Evolutionary conservation across 192 early-diverging fungal genomes (phyloP).

Genomic region (Backusella tarrabulga): DNA sequence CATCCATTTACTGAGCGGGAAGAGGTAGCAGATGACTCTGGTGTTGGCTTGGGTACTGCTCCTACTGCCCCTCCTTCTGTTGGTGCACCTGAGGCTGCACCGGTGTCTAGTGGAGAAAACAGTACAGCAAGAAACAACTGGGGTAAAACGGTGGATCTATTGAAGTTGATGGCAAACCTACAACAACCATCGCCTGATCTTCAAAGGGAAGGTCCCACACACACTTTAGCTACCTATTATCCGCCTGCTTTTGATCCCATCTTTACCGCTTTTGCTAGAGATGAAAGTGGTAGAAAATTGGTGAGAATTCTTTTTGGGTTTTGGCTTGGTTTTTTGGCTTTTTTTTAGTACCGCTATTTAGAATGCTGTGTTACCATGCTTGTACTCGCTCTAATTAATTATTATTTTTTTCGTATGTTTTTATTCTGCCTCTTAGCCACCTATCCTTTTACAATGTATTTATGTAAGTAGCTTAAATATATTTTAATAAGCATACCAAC

Average conservation of each 20-base stretch:
- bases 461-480: constrained; percentile 16
- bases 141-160: constrained; percentile 20
- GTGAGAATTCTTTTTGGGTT: constrained; percentile 16
- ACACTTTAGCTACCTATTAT: constrained; percentile 28
- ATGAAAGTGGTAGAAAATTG: constrained; percentile 28
- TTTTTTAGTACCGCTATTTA: not conserved
- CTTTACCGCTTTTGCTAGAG: constrained; percentile 27
- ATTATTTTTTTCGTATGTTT: not conserved
- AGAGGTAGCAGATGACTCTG: not conserved
- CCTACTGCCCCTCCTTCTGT: not conserved
- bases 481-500: not conserved
- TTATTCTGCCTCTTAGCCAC: constrained; percentile 22
- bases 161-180: constrained; percentile 19
- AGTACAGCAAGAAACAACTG: constrained; percentile 4
- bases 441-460: constrained; percentile 35
- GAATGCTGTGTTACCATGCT: not conserved
- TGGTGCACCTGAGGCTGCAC: not conserved
- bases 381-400: not conserved
- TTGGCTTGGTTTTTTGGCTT: not conserved
- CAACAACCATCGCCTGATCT: not conserved
- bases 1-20: not conserved
- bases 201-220: not conserved
- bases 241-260: constrained; percentile 35
- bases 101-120: not conserved
- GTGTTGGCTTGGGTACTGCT: not conserved